phyloP scores from a whole-genome alignment of 2,329 filamentous ascomycete species.

The Phyllosticta paracitricarpa region DNA sequence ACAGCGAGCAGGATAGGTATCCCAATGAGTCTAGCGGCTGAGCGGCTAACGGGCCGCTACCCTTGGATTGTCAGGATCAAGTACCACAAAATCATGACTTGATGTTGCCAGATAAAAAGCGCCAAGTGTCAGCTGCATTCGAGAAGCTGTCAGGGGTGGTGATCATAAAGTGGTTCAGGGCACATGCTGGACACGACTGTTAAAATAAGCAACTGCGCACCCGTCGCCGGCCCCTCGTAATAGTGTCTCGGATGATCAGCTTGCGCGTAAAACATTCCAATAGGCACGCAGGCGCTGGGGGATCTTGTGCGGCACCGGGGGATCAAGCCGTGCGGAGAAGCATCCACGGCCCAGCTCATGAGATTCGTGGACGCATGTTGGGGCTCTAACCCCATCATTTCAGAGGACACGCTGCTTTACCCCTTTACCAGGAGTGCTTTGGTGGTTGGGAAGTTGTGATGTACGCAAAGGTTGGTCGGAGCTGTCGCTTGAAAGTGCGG shows the following conservation, averaged over 20 bases:
- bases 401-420: neutral
- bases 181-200: neutral
- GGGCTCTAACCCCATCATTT: neutral
- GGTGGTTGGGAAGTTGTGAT: neutral
- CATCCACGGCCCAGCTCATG: neutral
- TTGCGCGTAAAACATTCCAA: neutral
- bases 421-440: neutral
- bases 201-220: neutral
- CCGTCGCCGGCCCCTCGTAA: neutral
- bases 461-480: neutral
- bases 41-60: neutral
- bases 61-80: neutral
- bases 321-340: neutral
- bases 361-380: neutral
- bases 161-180: neutral
- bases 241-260: neutral
- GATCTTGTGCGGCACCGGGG: neutral
- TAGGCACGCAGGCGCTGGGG: neutral
- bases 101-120: neutral
- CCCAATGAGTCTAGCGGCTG: neutral
- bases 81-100: neutral
- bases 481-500: neutral
- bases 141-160: neutral
- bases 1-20: neutral
- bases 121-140: neutral